phyloP scores from a whole-genome alignment of 805 yeast species.

The Ogataea saltuana region DNA sequence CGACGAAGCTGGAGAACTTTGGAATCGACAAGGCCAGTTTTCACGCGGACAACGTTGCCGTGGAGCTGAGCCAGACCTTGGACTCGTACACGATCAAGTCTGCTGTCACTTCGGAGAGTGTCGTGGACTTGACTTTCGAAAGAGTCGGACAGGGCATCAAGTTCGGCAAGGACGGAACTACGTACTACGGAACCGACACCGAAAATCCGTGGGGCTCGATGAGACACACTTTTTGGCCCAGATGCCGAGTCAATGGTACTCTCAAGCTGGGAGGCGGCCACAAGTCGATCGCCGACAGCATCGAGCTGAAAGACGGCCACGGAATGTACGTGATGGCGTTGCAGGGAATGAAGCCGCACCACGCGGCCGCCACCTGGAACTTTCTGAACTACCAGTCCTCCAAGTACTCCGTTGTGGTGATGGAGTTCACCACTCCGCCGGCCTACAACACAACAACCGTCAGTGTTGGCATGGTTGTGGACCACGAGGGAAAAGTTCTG shows the following conservation, averaged over 20 bases:
- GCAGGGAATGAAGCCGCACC: slow-evolving; percentile 99
- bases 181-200: slow-evolving; percentile 82
- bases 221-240: slow-evolving; percentile 97
- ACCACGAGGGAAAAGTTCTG: slow-evolving; percentile 58
- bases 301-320: slow-evolving; percentile 40
- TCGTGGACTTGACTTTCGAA: slow-evolving; percentile 65
- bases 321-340: slow-evolving; percentile 93
- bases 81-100: slow-evolving; percentile 56
- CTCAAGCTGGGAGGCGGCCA: slow-evolving; percentile 45
- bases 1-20: slow-evolving; percentile 83
- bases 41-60: slow-evolving; percentile 69
- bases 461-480: slow-evolving; percentile 72
- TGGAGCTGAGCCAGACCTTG: slow-evolving; percentile 56
- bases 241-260: slow-evolving; percentile 70
- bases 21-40: slow-evolving; percentile 68
- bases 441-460: slow-evolving; percentile 85
- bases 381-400: slow-evolving; percentile 85
- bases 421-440: slow-evolving; percentile 95
- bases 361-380: slow-evolving; percentile 97
- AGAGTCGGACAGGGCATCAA: slow-evolving; percentile 77
- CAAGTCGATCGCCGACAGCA: slow-evolving; percentile 19
- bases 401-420: slow-evolving; percentile 70
- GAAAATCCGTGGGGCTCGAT: slow-evolving; percentile 94
- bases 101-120: slow-evolving; percentile 65
- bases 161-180: slow-evolving; percentile 84